Evolutionary conservation across 2,329 filamentous ascomycete species (phyloP).

Genomic region (Aspergillus tubingensis): DNA sequence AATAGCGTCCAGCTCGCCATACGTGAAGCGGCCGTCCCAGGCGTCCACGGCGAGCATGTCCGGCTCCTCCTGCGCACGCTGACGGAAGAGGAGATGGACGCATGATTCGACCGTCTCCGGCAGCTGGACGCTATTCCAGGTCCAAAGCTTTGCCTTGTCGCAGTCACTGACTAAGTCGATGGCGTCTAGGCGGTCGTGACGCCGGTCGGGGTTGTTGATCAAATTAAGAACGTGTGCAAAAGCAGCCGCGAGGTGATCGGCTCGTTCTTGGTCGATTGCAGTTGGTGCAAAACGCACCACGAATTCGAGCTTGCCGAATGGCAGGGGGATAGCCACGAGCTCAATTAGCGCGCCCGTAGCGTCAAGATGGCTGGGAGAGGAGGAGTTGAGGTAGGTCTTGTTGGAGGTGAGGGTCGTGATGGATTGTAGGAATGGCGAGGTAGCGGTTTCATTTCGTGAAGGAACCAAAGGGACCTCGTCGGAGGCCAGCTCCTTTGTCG

Average conservation of each 20-base stretch:
- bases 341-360: neutral
- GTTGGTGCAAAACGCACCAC: neutral
- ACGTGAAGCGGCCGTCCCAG: slow-evolving; percentile 30
- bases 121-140: slow-evolving; percentile 16
- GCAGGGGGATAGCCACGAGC: neutral
- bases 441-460: neutral
- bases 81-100: slow-evolving; percentile 11
- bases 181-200: neutral
- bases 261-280: neutral
- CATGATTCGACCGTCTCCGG: slow-evolving; percentile 4
- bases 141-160: slow-evolving; percentile 16
- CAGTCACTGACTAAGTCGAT: neutral
- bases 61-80: slow-evolving; percentile 3
- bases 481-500: neutral
- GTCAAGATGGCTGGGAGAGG: neutral
- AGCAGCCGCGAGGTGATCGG: neutral
- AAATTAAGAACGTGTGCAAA: neutral
- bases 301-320: neutral
- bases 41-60: slow-evolving; percentile 21
- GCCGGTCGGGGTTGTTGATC: neutral
- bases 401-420: neutral
- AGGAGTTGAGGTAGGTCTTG: neutral
- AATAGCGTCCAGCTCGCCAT: slow-evolving; percentile 22
- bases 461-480: neutral
- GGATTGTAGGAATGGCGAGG: neutral